Conservation (phyloP, 306 rosid genomes). For the Ammopiptanthus mongolicus region DNA sequence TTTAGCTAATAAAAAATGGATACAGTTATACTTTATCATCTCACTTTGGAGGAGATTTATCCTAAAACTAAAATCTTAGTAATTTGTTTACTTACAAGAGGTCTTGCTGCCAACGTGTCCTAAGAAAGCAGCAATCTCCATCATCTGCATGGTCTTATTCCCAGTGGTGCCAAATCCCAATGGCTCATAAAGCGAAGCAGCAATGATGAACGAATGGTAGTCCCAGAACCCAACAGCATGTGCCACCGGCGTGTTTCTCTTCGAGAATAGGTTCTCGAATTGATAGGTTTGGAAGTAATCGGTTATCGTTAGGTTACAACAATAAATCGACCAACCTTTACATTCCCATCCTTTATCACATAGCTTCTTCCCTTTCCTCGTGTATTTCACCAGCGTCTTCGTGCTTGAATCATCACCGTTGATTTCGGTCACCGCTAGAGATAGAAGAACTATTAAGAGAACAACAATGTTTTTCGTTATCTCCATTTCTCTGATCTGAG, state of each 20-base stretch:
- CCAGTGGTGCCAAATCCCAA: slow-evolving; percentile 91
- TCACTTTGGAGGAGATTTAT: not conserved
- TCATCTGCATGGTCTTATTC: slow-evolving; percentile 64
- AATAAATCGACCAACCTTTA: slow-evolving; percentile 51
- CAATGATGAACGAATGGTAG: slow-evolving; percentile 61
- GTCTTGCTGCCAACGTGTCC: slow-evolving; percentile 89
- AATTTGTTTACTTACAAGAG: slow-evolving; percentile 46
- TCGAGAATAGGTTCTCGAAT: slow-evolving; percentile 81
- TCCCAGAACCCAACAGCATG: slow-evolving; percentile 96
- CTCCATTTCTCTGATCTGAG: not conserved
- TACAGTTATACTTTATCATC: too few relatives aligned
- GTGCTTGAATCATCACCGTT: slow-evolving; percentile 27
- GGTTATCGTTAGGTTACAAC: slow-evolving; percentile 74
- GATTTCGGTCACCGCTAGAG: slow-evolving; percentile 5
- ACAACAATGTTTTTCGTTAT: slow-evolving; percentile 1
- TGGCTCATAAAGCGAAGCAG: slow-evolving; percentile 65
- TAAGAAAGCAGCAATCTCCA: slow-evolving; percentile 81
- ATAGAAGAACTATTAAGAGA: not conserved
- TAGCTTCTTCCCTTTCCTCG: slow-evolving; percentile 51
- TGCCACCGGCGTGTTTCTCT: slow-evolving; percentile 68
- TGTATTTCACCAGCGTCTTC: slow-evolving; percentile 46
- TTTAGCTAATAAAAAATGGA: too few relatives aligned
- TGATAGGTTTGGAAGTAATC: slow-evolving; percentile 72
- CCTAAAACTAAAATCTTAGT: too few relatives aligned
- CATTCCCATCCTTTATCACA: slow-evolving; percentile 91